A percentile compares a stretch with the other conserved stretches of the same genome.
phyloP scores from a whole-genome alignment of 1,139 yeast species.

The Diutina scorzettiae region DNA sequence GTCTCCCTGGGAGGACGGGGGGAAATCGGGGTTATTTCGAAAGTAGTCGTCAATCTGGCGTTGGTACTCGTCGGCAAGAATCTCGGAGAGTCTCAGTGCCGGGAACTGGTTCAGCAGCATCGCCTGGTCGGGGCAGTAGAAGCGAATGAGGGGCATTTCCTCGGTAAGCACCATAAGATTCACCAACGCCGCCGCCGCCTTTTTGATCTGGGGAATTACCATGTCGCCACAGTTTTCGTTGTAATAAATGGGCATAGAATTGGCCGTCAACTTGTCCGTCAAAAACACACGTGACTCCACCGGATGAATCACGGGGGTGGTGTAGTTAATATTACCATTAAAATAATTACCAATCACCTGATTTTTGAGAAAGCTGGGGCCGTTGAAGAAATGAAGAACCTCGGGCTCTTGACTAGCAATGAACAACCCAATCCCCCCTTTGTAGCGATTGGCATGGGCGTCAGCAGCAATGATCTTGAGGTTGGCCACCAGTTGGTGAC shows the following conservation, averaged over 20 bases:
- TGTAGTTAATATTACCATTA: slow-evolving; percentile 9
- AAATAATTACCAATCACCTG: slow-evolving; percentile 23
- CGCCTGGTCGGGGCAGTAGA: slow-evolving; percentile 29
- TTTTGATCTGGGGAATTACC: slow-evolving; percentile 44
- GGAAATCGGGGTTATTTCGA: slow-evolving; percentile 51
- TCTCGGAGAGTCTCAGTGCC: slow-evolving; percentile 56
- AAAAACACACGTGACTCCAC: slow-evolving; percentile 30
- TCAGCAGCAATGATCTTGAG: slow-evolving; percentile 33
- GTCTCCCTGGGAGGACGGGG: slow-evolving; percentile 40
- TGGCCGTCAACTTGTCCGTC: slow-evolving; percentile 24
- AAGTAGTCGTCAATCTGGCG: slow-evolving; percentile 63
- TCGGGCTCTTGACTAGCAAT: slow-evolving; percentile 16
- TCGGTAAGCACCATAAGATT: slow-evolving; percentile 69
- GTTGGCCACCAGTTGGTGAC: slow-evolving; percentile 26
- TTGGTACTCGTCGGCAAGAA: slow-evolving; percentile 68
- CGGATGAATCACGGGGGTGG: slow-evolving; percentile 12
- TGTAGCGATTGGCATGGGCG: slow-evolving; percentile 25
- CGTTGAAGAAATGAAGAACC: slow-evolving; percentile 16
- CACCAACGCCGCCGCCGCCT: slow-evolving; percentile 53
- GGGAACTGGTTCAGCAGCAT: slow-evolving; percentile 35
- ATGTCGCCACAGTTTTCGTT: slow-evolving; percentile 54
- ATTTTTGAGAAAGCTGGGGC: slow-evolving; percentile 19
- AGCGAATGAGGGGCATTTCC: slow-evolving; percentile 75
- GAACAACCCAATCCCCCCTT: slow-evolving; percentile 28
- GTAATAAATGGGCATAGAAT: slow-evolving; percentile 65